Percentiles rank a stretch among this genome's conserved stretches.
Conservation (phyloP, 371 early-diverging fungal genomes). For the Apophysomyces variabilis region DNA sequence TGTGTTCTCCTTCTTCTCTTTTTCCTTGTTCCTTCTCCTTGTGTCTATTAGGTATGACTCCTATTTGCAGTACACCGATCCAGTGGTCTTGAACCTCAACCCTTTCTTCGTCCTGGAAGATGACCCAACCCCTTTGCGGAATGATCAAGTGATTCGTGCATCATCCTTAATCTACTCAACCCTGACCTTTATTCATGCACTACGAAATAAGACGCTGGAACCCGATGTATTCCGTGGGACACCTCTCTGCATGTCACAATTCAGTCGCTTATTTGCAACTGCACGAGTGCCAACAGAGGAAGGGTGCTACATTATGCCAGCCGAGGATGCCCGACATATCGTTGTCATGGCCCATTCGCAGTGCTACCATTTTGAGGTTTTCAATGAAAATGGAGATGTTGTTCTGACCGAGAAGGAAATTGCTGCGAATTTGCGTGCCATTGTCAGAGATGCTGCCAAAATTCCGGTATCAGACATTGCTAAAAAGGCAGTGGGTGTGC, state of each 20-base stretch:
- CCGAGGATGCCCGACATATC: slow-evolving; percentile 58
- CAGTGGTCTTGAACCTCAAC: slow-evolving; percentile 57
- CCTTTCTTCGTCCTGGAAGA: slow-evolving; percentile 59
- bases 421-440: slow-evolving; percentile 50
- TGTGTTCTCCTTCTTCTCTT: slow-evolving; percentile 1
- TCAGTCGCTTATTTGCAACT: slow-evolving; percentile 63
- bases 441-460: slow-evolving; percentile 40
- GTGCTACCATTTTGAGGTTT: slow-evolving; percentile 71
- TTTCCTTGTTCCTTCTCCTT: not conserved
- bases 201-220: slow-evolving; percentile 54
- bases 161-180: slow-evolving; percentile 59
- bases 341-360: slow-evolving; percentile 69
- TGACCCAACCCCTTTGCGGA: slow-evolving; percentile 56
- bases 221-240: slow-evolving; percentile 70
- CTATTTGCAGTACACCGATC: slow-evolving; percentile 49
- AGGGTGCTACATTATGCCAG: slow-evolving; percentile 55
- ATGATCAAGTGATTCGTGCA: slow-evolving; percentile 56
- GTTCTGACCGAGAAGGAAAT: slow-evolving; percentile 55
- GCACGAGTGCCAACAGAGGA: slow-evolving; percentile 63
- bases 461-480: slow-evolving; percentile 47
- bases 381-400: slow-evolving; percentile 54
- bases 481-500: slow-evolving; percentile 61
- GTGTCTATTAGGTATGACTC: slow-evolving; percentile 45
- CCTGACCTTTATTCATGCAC: slow-evolving; percentile 54
- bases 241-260: slow-evolving; percentile 73